These are phyloP conservation scores for Alternaria gansuensis DNA, from an alignment of 2,329 filamentous ascomycete species.

Conservation along the genomic window DNA sequence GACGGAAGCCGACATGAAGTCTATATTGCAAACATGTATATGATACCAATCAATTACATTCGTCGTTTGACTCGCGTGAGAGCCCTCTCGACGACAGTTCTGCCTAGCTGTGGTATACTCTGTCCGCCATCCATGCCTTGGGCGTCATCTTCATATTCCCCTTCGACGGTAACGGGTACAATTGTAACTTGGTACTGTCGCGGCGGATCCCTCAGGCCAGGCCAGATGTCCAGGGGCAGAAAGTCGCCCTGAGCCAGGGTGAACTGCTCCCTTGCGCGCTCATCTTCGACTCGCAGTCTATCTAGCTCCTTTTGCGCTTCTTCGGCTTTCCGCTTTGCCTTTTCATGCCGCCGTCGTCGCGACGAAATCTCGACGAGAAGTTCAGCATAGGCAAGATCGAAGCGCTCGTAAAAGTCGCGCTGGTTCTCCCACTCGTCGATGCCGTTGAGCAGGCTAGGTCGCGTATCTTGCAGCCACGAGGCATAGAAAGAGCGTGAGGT, in stretches of 20 bases:
- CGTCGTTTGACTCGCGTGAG: conserved; percentile 49
- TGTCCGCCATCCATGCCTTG: conserved; percentile 30
- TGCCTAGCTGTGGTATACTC: conserved; percentile 49
- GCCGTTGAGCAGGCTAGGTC: conserved; percentile 70
- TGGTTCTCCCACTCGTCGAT: conserved; percentile 80
- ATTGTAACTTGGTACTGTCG: conserved; percentile 47
- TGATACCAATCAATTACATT: conserved; percentile 39
- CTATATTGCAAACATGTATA: not conserved
- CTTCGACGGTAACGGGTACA: conserved; percentile 25
- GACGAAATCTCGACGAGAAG: conserved; percentile 85
- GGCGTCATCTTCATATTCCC: conserved; percentile 28
- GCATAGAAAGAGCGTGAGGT: conserved; percentile 70
- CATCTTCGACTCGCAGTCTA: conserved; percentile 75
- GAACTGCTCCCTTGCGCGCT: conserved; percentile 77
- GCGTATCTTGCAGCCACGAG: conserved; percentile 75
- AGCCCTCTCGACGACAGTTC: conserved; percentile 49
- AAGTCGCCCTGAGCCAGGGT: conserved; percentile 84
- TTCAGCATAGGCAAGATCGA: conserved; percentile 82
- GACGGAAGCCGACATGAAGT: conserved; percentile 37
- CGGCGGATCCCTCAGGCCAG: conserved; percentile 59
- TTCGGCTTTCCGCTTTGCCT: conserved; percentile 75
- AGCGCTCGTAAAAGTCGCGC: conserved; percentile 85
- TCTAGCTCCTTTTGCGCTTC: conserved; percentile 82
- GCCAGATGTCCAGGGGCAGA: conserved; percentile 88
- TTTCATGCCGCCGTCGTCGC: conserved; percentile 74